phyloP scores from a whole-genome alignment of 805 yeast species.

The Candida awuae region DNA sequence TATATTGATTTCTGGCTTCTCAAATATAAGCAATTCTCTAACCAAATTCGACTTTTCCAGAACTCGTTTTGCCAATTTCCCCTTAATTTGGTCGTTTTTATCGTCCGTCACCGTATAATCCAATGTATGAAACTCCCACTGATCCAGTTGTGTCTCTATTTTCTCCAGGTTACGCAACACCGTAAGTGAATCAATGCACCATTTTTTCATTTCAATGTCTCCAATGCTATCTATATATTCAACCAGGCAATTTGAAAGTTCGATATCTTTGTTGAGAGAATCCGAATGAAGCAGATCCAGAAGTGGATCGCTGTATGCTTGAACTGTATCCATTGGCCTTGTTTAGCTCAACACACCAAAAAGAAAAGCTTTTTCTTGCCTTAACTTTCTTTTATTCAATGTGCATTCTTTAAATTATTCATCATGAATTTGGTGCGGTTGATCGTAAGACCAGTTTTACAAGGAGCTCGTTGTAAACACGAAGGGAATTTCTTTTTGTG shows the following conservation, averaged over 20 bases:
- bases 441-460: no score
- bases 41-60: constrained; percentile 25
- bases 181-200: constrained; percentile 41
- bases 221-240: constrained; percentile 36
- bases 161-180: constrained; percentile 44
- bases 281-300: constrained; percentile 42
- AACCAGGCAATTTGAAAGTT: constrained; percentile 34
- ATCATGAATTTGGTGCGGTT: no score
- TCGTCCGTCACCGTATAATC: constrained; percentile 30
- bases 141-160: constrained; percentile 37
- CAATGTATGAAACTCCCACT: constrained; percentile 49
- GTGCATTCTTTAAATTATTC: no score
- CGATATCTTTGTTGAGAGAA: constrained; percentile 34
- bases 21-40: constrained; percentile 40
- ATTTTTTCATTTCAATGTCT: constrained; percentile 37
- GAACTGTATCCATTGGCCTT: background rate
- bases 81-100: constrained; percentile 6
- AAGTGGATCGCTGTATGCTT: constrained; percentile 39
- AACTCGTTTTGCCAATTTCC: constrained; percentile 47
- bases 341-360: no score
- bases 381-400: no score
- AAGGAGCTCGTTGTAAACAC: no score
- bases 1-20: constrained; percentile 34
- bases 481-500: no score
- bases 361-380: no score